Percentiles rank a stretch among this genome's conserved stretches.
Evolutionary conservation across 768 basidiomycete genomes (phyloP).

Genomic region (Amyloporia xantha): DNA sequence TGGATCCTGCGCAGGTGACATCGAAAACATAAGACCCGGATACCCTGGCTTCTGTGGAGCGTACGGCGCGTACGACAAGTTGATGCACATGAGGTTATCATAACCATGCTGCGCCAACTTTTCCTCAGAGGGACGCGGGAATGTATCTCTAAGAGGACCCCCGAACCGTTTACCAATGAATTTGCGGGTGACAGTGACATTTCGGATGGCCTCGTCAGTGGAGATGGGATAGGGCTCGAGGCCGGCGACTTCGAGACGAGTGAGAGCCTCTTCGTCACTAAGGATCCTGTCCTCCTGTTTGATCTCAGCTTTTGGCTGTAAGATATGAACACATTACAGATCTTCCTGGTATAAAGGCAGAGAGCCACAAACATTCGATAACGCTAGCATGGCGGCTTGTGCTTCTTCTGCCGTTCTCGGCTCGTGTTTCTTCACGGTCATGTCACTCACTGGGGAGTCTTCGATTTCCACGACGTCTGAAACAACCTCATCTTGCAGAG

Average conservation of each 20-base stretch:
- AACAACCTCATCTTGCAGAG: too few species aligned
- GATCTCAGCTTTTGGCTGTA: slow-evolving; percentile 9
- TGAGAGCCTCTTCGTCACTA: slow-evolving; percentile 6
- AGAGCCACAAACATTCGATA: neutral
- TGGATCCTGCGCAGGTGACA: neutral
- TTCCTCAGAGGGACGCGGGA: slow-evolving; percentile 17
- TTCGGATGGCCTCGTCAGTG: slow-evolving; percentile 19
- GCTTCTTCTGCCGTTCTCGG: neutral
- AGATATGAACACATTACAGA: neutral
- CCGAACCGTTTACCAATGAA: slow-evolving; percentile 30
- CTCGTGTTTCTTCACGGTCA: neutral
- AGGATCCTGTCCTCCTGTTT: slow-evolving; percentile 4
- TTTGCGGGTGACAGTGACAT: slow-evolving; percentile 23
- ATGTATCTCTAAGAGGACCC: slow-evolving; percentile 26
- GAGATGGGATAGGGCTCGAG: slow-evolving; percentile 21
- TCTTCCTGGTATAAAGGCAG: too few species aligned
- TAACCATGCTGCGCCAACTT: slow-evolving; percentile 24
- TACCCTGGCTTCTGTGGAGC: slow-evolving; percentile 23
- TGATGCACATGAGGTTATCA: slow-evolving; percentile 28
- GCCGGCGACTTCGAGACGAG: slow-evolving; percentile 15
- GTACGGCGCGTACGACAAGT: too few species aligned
- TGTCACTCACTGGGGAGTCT: too few species aligned
- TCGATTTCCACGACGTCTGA: too few species aligned
- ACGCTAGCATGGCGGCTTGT: neutral
- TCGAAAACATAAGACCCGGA: slow-evolving; percentile 23